These are phyloP conservation scores for Pseudohyphozyma bogoriensis DNA, from an alignment of 768 basidiomycete genomes.

Conservation along the genomic window DNA sequence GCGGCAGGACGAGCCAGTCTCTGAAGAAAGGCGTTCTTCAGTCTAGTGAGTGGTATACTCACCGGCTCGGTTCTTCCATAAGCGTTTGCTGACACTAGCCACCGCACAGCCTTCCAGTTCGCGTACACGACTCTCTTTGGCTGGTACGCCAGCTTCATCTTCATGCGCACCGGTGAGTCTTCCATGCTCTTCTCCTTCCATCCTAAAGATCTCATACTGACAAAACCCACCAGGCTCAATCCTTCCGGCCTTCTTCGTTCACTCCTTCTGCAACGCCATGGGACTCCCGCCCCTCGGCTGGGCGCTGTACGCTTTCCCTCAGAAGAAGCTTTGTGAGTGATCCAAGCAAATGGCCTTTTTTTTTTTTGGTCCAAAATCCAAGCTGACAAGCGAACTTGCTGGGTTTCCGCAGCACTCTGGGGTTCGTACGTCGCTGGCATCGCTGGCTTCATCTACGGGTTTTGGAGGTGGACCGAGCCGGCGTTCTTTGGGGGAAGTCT, in stretches of 20 bases:
- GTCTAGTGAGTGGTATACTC: constrained; percentile 12
- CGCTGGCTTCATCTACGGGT: constrained; percentile 48
- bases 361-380: background rate
- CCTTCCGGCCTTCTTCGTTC: constrained; percentile 63
- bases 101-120: constrained; percentile 66
- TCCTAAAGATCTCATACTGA: background rate
- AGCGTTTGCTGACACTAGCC: too few species aligned
- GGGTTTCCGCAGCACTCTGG: constrained; percentile 45
- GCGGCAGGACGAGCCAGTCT: constrained; percentile 59
- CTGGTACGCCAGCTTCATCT: constrained; percentile 72
- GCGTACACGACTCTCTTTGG: constrained; percentile 88
- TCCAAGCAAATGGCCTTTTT: background rate
- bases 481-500: constrained; percentile 17
- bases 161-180: constrained; percentile 59
- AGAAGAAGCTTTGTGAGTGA: constrained; percentile 38
- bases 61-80: too few species aligned
- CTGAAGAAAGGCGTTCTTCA: constrained; percentile 47
- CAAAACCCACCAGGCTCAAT: constrained; percentile 46
- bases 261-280: constrained; percentile 91
- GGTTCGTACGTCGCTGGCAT: constrained; percentile 53
- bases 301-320: constrained; percentile 51
- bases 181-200: background rate
- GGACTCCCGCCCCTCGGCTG: constrained; percentile 61
- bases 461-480: constrained; percentile 48
- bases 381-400: background rate